phyloP scores from a whole-genome alignment of 1,284 basidiomycete genomes.

The Fistulina hepatica region DNA sequence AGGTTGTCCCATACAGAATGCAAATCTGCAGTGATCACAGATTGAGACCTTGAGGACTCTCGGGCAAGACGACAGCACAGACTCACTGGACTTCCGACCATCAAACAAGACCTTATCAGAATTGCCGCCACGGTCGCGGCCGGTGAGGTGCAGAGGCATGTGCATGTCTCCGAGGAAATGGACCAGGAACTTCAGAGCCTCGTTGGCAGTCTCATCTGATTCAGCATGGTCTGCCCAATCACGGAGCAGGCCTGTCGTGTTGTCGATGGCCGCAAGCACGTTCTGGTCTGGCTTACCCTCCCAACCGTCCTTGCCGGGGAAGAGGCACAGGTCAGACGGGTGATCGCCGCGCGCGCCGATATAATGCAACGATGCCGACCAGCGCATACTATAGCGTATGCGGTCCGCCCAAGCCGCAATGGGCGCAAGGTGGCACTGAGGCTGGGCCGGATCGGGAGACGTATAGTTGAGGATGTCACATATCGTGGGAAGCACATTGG shows the following conservation, averaged over 20 bases:
- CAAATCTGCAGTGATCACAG: constrained; percentile 38
- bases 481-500: constrained; percentile 55
- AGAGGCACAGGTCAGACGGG: constrained; percentile 65
- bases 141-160: constrained; percentile 83
- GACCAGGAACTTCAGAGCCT: constrained; percentile 80
- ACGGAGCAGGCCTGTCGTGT: constrained; percentile 52
- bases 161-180: constrained; percentile 91
- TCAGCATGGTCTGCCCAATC: constrained; percentile 29
- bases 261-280: constrained; percentile 65
- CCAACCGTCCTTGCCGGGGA: constrained; percentile 75
- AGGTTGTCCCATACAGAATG: constrained; percentile 82
- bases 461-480: constrained; percentile 58
- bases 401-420: constrained; percentile 85
- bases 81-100: constrained; percentile 53
- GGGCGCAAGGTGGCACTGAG: constrained; percentile 63
- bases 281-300: constrained; percentile 54
- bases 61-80: constrained; percentile 1
- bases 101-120: constrained; percentile 62
- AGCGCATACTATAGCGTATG: constrained; percentile 50
- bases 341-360: constrained; percentile 66
- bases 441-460: constrained; percentile 26
- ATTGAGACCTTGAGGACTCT: neutral
- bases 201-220: constrained; percentile 30
- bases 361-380: constrained; percentile 67
- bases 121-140: constrained; percentile 80